phyloP scores from a whole-genome alignment of 1,139 yeast species.

The Kodamaea arcana region DNA sequence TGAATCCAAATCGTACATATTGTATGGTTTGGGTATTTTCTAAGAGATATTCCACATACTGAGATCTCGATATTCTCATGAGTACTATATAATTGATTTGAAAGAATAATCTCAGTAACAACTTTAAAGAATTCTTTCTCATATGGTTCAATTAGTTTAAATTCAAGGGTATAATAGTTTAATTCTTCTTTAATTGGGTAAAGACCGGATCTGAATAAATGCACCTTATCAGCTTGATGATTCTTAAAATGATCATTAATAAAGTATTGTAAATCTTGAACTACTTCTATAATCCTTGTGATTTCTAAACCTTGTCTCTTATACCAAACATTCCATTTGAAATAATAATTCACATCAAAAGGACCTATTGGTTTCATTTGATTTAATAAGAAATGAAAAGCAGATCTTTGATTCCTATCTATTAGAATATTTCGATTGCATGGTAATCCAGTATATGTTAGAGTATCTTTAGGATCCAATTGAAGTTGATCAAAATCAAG shows the following conservation, averaged over 20 bases:
- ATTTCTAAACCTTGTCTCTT: slow-evolving; percentile 3
- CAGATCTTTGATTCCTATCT: slow-evolving; percentile 7
- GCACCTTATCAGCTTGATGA: slow-evolving; percentile 1
- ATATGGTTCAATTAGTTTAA: slow-evolving; percentile 5
- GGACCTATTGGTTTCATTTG: not conserved
- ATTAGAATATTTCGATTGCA: slow-evolving; percentile 7
- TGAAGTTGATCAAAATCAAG: no score
- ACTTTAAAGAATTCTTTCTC: slow-evolving; percentile 4
- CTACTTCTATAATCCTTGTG: slow-evolving; percentile 4
- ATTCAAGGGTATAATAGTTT: slow-evolving; percentile 30
- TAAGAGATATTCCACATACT: slow-evolving; percentile 18
- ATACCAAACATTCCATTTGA: slow-evolving; percentile 11
- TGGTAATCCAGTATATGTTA: slow-evolving; percentile 3
- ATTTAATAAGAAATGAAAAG: slow-evolving; percentile 5
- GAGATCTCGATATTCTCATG: slow-evolving; percentile 2
- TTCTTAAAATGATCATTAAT: slow-evolving; percentile 2
- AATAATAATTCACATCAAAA: slow-evolving; percentile 7
- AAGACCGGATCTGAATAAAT: slow-evolving; percentile 11
- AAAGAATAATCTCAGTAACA: slow-evolving; percentile 5
- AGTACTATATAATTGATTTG: slow-evolving; percentile 9
- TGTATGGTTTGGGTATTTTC: slow-evolving; percentile 14
- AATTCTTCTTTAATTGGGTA: slow-evolving; percentile 17
- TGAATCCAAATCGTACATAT: slow-evolving; percentile 22
- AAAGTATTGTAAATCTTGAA: slow-evolving; percentile 5
- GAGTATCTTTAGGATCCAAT: no score